A percentile compares a stretch with the other conserved stretches of the same genome.
phyloP scores from a whole-genome alignment of 768 basidiomycete genomes.

The Tulasnella sp. region DNA sequence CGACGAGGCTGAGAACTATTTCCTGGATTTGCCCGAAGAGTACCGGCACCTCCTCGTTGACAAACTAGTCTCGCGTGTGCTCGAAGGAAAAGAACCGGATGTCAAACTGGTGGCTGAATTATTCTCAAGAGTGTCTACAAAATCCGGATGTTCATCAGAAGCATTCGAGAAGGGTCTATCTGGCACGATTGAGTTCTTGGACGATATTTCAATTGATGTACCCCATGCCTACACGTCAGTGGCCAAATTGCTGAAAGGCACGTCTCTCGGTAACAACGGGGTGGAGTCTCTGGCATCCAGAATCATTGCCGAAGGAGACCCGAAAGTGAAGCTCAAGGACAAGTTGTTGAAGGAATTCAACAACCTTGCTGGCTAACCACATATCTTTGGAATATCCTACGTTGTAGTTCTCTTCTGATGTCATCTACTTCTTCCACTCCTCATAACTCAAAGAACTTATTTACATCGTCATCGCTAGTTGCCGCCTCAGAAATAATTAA shows the following conservation, averaged over 20 bases:
- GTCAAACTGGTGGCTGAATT: slow-evolving; percentile 65
- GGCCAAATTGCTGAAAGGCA: slow-evolving; percentile 59
- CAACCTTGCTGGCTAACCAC: background rate
- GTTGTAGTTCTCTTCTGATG: no score
- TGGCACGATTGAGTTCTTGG: slow-evolving; percentile 59
- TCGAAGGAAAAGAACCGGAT: slow-evolving; percentile 73
- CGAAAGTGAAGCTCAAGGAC: slow-evolving; percentile 26
- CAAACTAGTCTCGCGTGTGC: slow-evolving; percentile 54
- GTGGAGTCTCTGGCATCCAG: slow-evolving; percentile 27
- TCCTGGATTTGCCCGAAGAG: slow-evolving; percentile 52
- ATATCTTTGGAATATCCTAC: no score
- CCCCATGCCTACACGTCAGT: slow-evolving; percentile 72
- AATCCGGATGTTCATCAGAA: slow-evolving; percentile 43
- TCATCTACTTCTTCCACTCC: no score
- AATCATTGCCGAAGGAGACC: slow-evolving; percentile 28
- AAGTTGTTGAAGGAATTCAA: slow-evolving; percentile 25
- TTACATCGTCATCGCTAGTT: no score
- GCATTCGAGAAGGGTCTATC: slow-evolving; percentile 65
- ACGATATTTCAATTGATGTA: slow-evolving; percentile 81
- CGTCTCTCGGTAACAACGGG: slow-evolving; percentile 41
- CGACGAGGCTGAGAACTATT: slow-evolving; percentile 83
- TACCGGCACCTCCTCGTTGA: slow-evolving; percentile 58
- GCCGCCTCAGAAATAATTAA: no score
- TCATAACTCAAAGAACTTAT: no score
- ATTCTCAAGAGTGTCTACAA: slow-evolving; percentile 48